A percentile compares a stretch with the other conserved stretches of the same genome.
These are phyloP conservation scores for Ceratorhiza oryzae-sativae DNA, from an alignment of 1,284 basidiomycete species.

Conservation along the genomic window DNA sequence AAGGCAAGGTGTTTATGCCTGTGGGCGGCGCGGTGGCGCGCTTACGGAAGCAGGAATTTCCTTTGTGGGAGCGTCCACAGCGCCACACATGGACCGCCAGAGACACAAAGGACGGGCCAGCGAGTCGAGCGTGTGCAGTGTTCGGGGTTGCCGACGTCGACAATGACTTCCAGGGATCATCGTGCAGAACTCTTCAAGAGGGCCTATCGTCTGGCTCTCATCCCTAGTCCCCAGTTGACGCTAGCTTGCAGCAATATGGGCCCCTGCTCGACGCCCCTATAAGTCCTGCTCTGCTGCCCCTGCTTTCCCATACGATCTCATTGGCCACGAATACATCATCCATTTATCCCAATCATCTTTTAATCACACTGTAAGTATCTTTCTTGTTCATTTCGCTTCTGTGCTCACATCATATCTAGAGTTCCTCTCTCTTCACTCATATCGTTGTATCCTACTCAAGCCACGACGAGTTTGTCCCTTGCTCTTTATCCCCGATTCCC, in stretches of 20 bases:
- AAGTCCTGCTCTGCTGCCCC: background rate
- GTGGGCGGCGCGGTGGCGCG: background rate
- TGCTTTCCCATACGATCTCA: background rate
- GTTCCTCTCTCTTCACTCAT: slow-evolving; percentile 1
- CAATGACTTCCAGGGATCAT: slow-evolving; percentile 28
- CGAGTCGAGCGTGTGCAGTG: background rate
- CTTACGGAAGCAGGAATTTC: slow-evolving; percentile 6
- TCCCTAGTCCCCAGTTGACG: slow-evolving; percentile 19
- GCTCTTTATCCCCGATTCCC: slow-evolving; percentile 18
- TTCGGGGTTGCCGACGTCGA: slow-evolving; percentile 20
- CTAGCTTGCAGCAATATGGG: slow-evolving; percentile 7
- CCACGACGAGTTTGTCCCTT: slow-evolving; percentile 11
- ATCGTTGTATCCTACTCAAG: slow-evolving; percentile 10
- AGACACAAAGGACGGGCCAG: slow-evolving; percentile 16
- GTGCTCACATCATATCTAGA: background rate
- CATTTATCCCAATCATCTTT: slow-evolving; percentile 20
- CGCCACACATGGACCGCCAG: slow-evolving; percentile 5
- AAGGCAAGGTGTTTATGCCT: slow-evolving; percentile 16
- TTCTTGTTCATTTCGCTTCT: background rate
- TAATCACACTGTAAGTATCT: slow-evolving; percentile 11
- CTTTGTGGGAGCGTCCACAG: slow-evolving; percentile 27
- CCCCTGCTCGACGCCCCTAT: slow-evolving; percentile 8
- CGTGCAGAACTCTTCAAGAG: slow-evolving; percentile 17
- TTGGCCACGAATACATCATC: background rate
- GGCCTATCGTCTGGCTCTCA: slow-evolving; percentile 5